A percentile compares a stretch with the other conserved stretches of the same genome.
These are phyloP conservation scores for Phlebiopsis gigantea DNA, from an alignment of 768 basidiomycete genomes.

Conservation along the genomic window DNA sequence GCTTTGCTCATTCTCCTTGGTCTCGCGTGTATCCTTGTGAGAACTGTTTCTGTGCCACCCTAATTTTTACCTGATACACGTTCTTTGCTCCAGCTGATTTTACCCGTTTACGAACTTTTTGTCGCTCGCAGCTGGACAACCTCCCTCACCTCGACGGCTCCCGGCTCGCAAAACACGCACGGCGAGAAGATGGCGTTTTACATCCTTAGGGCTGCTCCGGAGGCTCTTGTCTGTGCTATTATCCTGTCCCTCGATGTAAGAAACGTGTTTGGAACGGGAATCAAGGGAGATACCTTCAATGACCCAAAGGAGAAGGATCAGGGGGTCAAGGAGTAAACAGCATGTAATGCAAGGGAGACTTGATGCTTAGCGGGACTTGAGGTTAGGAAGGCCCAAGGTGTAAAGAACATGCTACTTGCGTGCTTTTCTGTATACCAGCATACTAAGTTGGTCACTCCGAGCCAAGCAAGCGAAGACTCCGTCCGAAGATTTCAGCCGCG, in stretches of 20 bases:
- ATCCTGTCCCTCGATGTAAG: background rate
- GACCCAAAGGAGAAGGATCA: background rate
- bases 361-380: too few species aligned
- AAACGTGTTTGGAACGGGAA: background rate
- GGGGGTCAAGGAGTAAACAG: too few species aligned
- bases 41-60: background rate
- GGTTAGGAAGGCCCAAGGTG: too few species aligned
- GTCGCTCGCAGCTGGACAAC: background rate
- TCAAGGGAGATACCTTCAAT: background rate
- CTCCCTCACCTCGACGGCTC: background rate
- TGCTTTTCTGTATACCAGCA: too few species aligned
- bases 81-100: background rate
- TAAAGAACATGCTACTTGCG: too few species aligned
- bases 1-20: background rate
- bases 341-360: too few species aligned
- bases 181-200: slow-evolving; percentile 14
- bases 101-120: slow-evolving; percentile 2
- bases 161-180: slow-evolving; percentile 11
- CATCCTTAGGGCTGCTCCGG: slow-evolving; percentile 14
- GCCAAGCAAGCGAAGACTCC: slow-evolving; percentile 7
- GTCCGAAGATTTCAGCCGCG: background rate
- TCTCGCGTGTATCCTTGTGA: background rate
- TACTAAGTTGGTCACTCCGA: background rate
- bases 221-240: slow-evolving; percentile 1
- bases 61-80: background rate